Percentiles rank a stretch among this genome's conserved stretches.
phyloP scores from a whole-genome alignment of 2,329 filamentous ascomycete genomes.

The Aphanocladium album region DNA sequence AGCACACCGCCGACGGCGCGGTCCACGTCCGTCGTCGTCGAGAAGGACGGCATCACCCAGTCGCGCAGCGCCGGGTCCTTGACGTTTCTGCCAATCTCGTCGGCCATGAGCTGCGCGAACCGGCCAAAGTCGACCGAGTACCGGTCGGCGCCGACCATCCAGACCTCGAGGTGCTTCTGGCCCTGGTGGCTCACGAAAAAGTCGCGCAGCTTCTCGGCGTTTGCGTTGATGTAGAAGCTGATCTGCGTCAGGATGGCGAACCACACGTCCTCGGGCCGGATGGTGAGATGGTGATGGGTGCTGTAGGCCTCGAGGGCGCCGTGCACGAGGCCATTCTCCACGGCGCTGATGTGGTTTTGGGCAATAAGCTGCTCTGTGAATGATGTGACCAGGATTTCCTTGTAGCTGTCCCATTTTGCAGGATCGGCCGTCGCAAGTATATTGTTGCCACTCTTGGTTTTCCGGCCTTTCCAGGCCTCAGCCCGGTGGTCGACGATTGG shows the following conservation, averaged over 20 bases:
- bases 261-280: constrained; percentile 49
- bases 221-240: constrained; percentile 36
- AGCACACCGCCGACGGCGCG: constrained; percentile 35
- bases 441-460: background rate
- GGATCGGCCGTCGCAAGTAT: background rate
- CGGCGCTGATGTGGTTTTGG: no score
- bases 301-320: constrained; percentile 32
- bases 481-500: background rate
- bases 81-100: background rate
- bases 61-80: constrained; percentile 23
- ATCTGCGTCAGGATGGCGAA: constrained; percentile 42
- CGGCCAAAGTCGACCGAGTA: background rate
- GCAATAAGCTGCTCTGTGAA: background rate
- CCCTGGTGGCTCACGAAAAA: constrained; percentile 37
- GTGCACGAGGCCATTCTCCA: constrained; percentile 32
- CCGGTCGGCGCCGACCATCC: background rate
- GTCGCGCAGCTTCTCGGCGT: constrained; percentile 36
- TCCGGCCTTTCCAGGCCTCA: background rate
- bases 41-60: constrained; percentile 47
- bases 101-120: constrained; percentile 19
- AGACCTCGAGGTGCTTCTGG: background rate
- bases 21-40: constrained; percentile 42
- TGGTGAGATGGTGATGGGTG: constrained; percentile 35
- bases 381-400: background rate
- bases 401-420: background rate